These are phyloP conservation scores for Penicillium sp. DNA, from an alignment of 2,329 filamentous ascomycete genomes.

Conservation along the genomic window DNA sequence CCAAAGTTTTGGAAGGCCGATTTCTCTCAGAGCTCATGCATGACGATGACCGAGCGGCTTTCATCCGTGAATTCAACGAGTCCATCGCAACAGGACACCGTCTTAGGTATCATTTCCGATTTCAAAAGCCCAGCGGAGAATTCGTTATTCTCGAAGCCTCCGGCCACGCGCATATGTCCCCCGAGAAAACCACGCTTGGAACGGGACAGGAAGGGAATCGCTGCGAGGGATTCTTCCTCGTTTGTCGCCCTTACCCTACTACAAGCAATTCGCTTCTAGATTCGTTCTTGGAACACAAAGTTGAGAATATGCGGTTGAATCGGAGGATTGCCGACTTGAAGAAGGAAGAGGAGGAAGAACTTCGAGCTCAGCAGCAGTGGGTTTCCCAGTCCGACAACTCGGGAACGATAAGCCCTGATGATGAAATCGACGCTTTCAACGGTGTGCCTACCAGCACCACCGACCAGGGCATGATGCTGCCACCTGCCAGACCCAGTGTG, in stretches of 20 bases:
- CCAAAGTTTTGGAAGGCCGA: slow-evolving; percentile 66
- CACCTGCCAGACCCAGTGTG: slow-evolving; percentile 12
- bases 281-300: slow-evolving; percentile 93
- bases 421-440: slow-evolving; percentile 49
- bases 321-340: slow-evolving; percentile 82
- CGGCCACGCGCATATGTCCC: slow-evolving; percentile 83
- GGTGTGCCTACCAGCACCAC: slow-evolving; percentile 30
- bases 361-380: slow-evolving; percentile 13
- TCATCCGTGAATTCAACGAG: slow-evolving; percentile 84
- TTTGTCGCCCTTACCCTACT: slow-evolving; percentile 84
- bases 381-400: slow-evolving; percentile 46
- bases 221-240: slow-evolving; percentile 90
- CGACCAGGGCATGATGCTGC: slow-evolving; percentile 17
- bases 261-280: slow-evolving; percentile 82
- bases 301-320: slow-evolving; percentile 84
- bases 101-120: slow-evolving; percentile 80
- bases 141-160: slow-evolving; percentile 86
- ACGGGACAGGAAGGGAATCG: slow-evolving; percentile 63
- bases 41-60: slow-evolving; percentile 76
- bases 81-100: slow-evolving; percentile 76
- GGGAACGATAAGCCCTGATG: slow-evolving; percentile 51
- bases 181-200: slow-evolving; percentile 58
- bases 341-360: slow-evolving; percentile 76
- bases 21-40: slow-evolving; percentile 82
- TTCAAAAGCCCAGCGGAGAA: slow-evolving; percentile 68